These are phyloP conservation scores for Ganoderma leucocontextum DNA, from an alignment of 1,284 basidiomycete species.

Conservation along the genomic window DNA sequence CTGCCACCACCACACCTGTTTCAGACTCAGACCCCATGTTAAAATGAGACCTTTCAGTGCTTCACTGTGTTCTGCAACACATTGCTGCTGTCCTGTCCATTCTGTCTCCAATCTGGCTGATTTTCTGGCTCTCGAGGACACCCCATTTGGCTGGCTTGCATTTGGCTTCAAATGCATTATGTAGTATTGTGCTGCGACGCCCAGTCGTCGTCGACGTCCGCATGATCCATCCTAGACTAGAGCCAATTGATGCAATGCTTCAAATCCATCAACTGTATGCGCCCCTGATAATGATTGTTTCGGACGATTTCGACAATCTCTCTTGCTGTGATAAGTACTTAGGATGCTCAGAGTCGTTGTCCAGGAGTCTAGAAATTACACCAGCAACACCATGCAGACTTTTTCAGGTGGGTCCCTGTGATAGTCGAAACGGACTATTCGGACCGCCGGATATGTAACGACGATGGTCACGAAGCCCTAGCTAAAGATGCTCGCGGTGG, in stretches of 20 bases:
- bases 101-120: not conserved
- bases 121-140: not conserved
- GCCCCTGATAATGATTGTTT: not conserved
- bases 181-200: not conserved
- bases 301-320: not conserved
- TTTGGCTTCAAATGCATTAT: not conserved
- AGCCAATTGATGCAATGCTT: not conserved
- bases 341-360: no score
- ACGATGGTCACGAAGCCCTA: slow-evolving; percentile 23
- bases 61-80: not conserved
- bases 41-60: not conserved
- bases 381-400: no score
- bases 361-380: no score
- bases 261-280: not conserved
- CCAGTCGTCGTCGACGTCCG: not conserved
- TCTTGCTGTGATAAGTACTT: not conserved
- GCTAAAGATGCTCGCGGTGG: not conserved
- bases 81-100: not conserved
- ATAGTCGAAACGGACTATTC: slow-evolving; percentile 17
- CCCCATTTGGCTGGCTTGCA: not conserved
- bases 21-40: not conserved
- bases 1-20: slow-evolving; percentile 10
- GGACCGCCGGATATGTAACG: slow-evolving; percentile 22
- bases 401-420: not conserved
- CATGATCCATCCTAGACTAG: not conserved